Evolutionary conservation across 2,329 filamentous ascomycete species (phyloP), one percentile per base, ranked within the genome.

Genomic region (Bipolaris zeicola): DNA sequence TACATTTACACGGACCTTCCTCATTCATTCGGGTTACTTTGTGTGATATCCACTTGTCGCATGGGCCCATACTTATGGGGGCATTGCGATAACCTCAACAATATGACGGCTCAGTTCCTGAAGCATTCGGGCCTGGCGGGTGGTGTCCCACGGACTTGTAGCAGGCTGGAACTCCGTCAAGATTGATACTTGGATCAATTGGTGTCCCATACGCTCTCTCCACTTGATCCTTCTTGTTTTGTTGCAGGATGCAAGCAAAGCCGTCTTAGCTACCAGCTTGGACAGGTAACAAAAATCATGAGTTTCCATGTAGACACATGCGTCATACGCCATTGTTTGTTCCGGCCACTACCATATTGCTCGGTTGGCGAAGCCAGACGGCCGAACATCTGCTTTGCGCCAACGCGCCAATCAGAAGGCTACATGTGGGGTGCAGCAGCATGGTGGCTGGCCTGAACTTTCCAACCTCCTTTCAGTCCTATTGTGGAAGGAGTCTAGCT

Each of bases 1-100:
- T 47, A 58, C 52, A 13, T 16, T 26, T 47, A 59, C 51, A 22
- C 16, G 47, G 52, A 66, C 65, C 63, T 66, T 60, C 62, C 61
- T 63, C 14, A 59, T 65, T 54, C 10, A 58, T 58, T 58, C 38
- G 46, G 37, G 39, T 39, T 42, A 52, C 43, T n/a, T 7, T 50
- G 50, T 50, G 47, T 39, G 22, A 24, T 54, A 47, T 45, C 60
- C 58, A 60, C 52, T 53, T 39, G 31, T 59, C 55, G 54, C 54
- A 46, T 55, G 31, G n/a, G 18, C 44, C 20, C 48, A 26, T 34
- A 34, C 28, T 13, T 22, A 34, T 14, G 38, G 28, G 31, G 48
- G 20, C 20, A 50, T 43, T 13, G 26, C 28, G 43, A 55, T 43
- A 47, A 36, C 38, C 55, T 44, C 49, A 50, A 50, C 49, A 52